Evolutionary conservation across 2,329 filamentous ascomycete species (phyloP), one percentile per base, ranked within the genome.

Genomic region (Fusarium mangiferae): DNA sequence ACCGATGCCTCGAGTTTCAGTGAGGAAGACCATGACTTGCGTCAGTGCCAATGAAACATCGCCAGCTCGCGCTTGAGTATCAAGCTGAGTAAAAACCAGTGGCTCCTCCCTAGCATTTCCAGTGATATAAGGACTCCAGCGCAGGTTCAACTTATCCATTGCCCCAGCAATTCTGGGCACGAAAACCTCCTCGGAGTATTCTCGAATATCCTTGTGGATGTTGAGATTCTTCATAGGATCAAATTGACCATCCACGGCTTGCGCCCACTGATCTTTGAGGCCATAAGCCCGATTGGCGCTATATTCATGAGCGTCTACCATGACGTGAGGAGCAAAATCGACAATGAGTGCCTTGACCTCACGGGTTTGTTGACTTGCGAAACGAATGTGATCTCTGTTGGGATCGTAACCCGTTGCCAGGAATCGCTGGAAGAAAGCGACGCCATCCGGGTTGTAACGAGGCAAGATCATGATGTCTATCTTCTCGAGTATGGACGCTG

Each of bases 381-480:
- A 77, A 22, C 78, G 77, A 13, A 77, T 78, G 35, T 79, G 78
- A 12, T 80, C 78, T 33, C 78, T 68, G 46, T 80, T 80, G 3
- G 78, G 78, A 15, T 80, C 78, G 2, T 79, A 70, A 10, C 76
- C 77, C 5, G 71, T 77, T 3, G 78, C 78, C 1, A 80, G 72
- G 22, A 76, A 64, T 2, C 78, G 74, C 45, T 80, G 78, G 58
- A 80, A 80, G 38, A 77, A 78, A 1, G 75, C 68, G 0, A 80
- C 78, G 10, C 78, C 78, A 20, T 80, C 78, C 1, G 77, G 76
- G n/a, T 80, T 80, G 26, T 79, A 80, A 2, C 78, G 76, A 5
- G 78, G 76, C 22, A 80, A 71, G 17, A 80, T 60, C 45, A 78
- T 61, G 15, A 80, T 80, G 24, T 80, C 78, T 68, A 80, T 72